Base-by-base conservation (phyloP, 2,329 filamentous ascomycete species). In the Fusarium phyllophilum region DNA sequence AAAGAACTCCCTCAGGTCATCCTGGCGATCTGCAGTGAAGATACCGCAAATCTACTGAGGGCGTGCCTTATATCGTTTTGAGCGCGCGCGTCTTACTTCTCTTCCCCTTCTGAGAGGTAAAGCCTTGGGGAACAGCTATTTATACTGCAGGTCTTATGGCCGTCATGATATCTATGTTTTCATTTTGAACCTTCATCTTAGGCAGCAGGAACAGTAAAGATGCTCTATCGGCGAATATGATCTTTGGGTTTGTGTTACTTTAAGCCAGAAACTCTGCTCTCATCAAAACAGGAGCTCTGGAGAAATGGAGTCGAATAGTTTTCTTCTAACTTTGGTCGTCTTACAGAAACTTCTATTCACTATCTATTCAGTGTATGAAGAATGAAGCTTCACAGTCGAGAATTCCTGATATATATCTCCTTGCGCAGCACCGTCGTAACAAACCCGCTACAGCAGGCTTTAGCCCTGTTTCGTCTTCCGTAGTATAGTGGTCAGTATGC, bases 401-500 rank as follows among this genome's bases (percentile, higher is more conserved):
- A 1, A 8, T n/a, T 17, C 22, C 15, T 22, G 3, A 49, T 33
- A 49, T 49, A 51, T 51, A 34, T 20, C 22, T 5, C 3, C 2
- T 51, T 14, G 12, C 11, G 31, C 31, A 8, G 22, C 6, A 1
- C 2, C 12, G 4, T 20, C 2, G 48, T 10, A 51, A 51, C 48
- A 51, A 34, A 34, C 31, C 48, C 48, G 29, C 48, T 34, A 34
- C 29, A 51, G 22, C 31, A 51, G 48, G 48, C 48, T 34, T 24
- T 2, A 51, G 22, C 48, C 48, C 48, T 51, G 31, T 24, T 51
- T 34, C 29, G 22, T 51, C 48, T 51, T 51, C 48, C 48, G 51
- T 55, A 55, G 51, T 55, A 55, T 80, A 80, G 79, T 80, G 79
- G 78, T 80, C 75, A 77, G 75, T 78, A 78, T 78, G 76, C 76